Conservation (phyloP, 768 basidiomycete genomes). For the Mycena olivaceomarginata region DNA sequence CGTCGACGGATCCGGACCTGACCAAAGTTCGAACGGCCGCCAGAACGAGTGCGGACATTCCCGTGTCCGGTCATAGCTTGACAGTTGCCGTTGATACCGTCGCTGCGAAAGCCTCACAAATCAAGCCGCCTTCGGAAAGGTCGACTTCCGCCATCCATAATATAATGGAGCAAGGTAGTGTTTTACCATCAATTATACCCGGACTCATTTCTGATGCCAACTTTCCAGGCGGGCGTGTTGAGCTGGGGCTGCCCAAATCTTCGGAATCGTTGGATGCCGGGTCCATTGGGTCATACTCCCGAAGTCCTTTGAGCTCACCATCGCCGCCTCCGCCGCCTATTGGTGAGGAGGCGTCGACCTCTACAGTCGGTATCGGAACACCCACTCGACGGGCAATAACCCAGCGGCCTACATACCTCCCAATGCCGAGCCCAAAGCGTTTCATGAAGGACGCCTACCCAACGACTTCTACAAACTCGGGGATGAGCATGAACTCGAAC, state of each 20-base stretch:
- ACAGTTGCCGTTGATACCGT: constrained; percentile 55
- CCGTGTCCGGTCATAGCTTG: constrained; percentile 48
- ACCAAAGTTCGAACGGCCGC: constrained; percentile 47
- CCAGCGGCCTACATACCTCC: constrained; percentile 44
- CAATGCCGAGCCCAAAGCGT: constrained; percentile 45
- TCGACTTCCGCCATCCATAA: constrained; percentile 73
- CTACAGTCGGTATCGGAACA: constrained; percentile 15
- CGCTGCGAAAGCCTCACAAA: constrained; percentile 51
- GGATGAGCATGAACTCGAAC: constrained; percentile 25
- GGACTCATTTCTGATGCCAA: background rate
- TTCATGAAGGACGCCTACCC: constrained; percentile 38
- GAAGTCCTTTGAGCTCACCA: constrained; percentile 33
- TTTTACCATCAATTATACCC: constrained; percentile 38
- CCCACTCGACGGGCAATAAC: background rate
- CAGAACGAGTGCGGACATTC: constrained; percentile 41
- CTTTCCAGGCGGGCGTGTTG: constrained; percentile 72
- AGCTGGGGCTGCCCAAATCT: constrained; percentile 67
- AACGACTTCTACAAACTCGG: constrained; percentile 35
- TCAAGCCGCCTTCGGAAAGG: constrained; percentile 51
- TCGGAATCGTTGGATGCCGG: constrained; percentile 23
- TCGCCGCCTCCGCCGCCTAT: constrained; percentile 2
- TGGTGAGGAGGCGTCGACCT: constrained; percentile 9
- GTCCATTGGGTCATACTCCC: constrained; percentile 21
- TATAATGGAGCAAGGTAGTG: constrained; percentile 78
- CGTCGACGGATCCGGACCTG: constrained; percentile 41